Evolutionary conservation across 805 yeast genomes (phyloP).

Genomic region (Metschnikowia baotianmanensis): DNA sequence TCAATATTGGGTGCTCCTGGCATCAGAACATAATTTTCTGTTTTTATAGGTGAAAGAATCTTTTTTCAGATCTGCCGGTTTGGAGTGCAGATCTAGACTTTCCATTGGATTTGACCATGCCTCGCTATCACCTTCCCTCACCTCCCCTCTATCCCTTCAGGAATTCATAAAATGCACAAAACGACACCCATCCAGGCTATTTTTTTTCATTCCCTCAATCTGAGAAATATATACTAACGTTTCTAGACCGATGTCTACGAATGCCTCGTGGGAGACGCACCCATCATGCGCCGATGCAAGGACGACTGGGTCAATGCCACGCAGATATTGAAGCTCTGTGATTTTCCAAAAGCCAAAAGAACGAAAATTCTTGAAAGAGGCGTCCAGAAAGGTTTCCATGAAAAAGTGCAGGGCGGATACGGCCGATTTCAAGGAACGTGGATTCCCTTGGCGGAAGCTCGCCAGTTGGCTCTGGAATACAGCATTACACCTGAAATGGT

Average conservation of each 20-base stretch:
- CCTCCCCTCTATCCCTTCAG: no score
- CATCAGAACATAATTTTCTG: no score
- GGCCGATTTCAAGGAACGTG: constrained; percentile 97
- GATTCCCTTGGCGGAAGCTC: constrained; percentile 83
- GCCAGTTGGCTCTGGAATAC: constrained; percentile 37
- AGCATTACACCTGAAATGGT: constrained; percentile 39
- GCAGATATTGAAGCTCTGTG: constrained; percentile 88
- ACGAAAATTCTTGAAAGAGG: constrained; percentile 90
- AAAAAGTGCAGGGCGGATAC: constrained; percentile 95
- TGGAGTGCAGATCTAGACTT: no score
- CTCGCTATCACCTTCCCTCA: no score
- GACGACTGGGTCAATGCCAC: constrained; percentile 99
- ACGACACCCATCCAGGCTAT: no score
- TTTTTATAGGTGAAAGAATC: no score
- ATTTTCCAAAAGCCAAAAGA: constrained; percentile 90
- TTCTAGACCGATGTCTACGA: constrained; percentile 64
- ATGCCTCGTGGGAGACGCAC: constrained; percentile 60
- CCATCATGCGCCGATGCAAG: constrained; percentile 83
- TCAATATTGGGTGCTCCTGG: no score
- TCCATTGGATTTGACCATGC: no score
- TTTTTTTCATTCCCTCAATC: neutral
- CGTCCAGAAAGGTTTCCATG: constrained; percentile 87
- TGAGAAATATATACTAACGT: no score
- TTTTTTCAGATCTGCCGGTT: no score
- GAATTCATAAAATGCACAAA: no score